Evolutionary conservation across 352 stramenopile genomes (phyloP).

Genomic region (Phytophthora chlamydospora): DNA sequence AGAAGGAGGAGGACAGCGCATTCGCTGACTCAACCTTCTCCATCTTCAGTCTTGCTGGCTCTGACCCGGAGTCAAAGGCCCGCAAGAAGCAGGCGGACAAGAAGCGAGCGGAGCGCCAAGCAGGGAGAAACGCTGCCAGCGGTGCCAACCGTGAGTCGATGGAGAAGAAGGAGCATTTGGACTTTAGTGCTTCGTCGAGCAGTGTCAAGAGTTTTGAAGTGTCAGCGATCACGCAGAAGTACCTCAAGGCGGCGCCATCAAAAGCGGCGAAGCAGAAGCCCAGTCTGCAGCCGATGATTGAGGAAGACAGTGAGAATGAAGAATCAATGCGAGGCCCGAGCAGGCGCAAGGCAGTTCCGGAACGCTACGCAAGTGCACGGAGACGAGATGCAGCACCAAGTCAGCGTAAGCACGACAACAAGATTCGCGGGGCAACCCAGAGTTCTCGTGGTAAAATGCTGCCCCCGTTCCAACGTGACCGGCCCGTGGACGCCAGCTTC

Average conservation of each 20-base stretch:
- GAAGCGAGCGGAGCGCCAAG: conserved; percentile 13
- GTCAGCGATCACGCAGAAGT: conserved; percentile 49
- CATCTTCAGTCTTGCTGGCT: conserved; percentile 51
- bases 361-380: conserved; percentile 13
- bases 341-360: conserved; percentile 26
- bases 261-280: conserved; percentile 31
- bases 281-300: conserved; percentile 33
- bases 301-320: conserved; percentile 32
- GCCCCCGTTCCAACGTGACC: conserved; percentile 15
- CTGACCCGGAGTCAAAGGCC: conserved; percentile 37
- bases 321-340: conserved; percentile 20
- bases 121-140: conserved; percentile 6
- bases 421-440: conserved; percentile 17
- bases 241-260: conserved; percentile 31
- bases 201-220: conserved; percentile 41
- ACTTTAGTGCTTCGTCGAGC: conserved; percentile 46
- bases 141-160: conserved; percentile 23
- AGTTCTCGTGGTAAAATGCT: conserved; percentile 10
- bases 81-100: conserved; percentile 22
- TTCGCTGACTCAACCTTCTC: conserved; percentile 45
- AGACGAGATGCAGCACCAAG: conserved; percentile 16
- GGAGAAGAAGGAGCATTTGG: conserved; percentile 45
- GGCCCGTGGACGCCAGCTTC: conserved; percentile 20
- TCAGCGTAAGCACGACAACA: conserved; percentile 22
- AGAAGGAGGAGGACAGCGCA: conserved; percentile 26